Evolutionary conservation across 106 monocot species (phyloP).

Genomic region (Phalaenopsis equestris): DNA sequence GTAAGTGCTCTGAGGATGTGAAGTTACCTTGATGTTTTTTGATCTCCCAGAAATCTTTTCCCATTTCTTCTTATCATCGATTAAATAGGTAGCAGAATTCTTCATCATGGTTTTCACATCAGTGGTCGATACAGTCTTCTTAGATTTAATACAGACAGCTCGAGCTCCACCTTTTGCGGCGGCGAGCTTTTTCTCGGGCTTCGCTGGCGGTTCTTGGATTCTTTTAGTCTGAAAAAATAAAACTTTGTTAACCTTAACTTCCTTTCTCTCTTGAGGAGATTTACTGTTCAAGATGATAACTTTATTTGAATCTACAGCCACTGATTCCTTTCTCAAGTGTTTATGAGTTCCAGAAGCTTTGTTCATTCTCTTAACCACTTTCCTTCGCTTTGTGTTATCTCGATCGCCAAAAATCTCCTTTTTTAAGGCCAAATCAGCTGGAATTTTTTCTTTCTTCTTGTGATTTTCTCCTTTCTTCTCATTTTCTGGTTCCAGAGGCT

Average conservation of each 20-base stretch:
- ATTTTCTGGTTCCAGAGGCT: constrained; percentile 10
- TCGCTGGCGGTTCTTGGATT: not conserved
- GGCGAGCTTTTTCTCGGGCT: not conserved
- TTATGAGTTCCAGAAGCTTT: not conserved
- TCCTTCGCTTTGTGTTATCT: not conserved
- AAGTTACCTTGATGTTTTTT: not conserved
- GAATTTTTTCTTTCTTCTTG: not conserved
- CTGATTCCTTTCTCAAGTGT: not conserved
- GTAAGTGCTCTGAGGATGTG: not conserved
- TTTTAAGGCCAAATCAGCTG: not conserved
- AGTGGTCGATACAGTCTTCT: not conserved
- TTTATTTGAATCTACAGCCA: no score
- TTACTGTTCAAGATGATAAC: not conserved
- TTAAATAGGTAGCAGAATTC: not conserved
- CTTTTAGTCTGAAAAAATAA: not conserved
- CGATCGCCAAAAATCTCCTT: not conserved
- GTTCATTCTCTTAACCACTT: constrained; percentile 6
- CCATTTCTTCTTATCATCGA: constrained; percentile 1
- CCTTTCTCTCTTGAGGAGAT: not conserved
- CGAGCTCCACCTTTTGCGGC: not conserved
- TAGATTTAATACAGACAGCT: not conserved
- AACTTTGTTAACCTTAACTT: not conserved
- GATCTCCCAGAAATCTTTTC: not conserved
- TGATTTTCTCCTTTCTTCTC: not conserved
- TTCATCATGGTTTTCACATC: constrained; percentile 3